Base-by-base conservation (phyloP, 2,329 filamentous ascomycete species). In the Apiospora sp. region DNA sequence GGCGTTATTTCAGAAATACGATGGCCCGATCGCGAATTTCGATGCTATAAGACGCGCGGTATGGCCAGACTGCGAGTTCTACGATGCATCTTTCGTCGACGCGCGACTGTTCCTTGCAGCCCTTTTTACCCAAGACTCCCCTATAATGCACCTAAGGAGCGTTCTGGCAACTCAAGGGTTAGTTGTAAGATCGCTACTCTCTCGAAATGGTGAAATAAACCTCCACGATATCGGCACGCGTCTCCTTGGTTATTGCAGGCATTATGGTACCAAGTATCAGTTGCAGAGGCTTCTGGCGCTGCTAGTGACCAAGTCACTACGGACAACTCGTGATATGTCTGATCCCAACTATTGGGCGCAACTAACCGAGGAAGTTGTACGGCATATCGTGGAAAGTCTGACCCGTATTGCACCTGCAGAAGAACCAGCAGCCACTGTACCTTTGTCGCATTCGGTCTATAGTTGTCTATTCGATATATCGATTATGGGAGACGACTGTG, bases 381-480 rank as follows among this genome's bases (percentile, higher is more conserved):
- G 10, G 22, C 4, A 49, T 49, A 49, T 49, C 7, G 22, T 49
- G 46, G 46, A 49, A 49, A n/a, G 19, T 8, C 46, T n/a, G 0
- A 49, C 0, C 22, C 4, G 0, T 1, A 10, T n/a, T n/a, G 1
- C 6, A 1, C 19, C 22, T 49, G 19, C 0, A 10, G 7, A 49
- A 1, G 19, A 49, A n/a, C 22, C 2, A n/a, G 2, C 8, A 6
- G 10, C 46, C 46, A n/a, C 5, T 3, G 19, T 2, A 10, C 6
- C 22, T n/a, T n/a, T 4, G 1, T 12, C 46, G 2, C 22, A 6
- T n/a, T n/a, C n/a, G 46, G 7, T 49, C 7, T n/a, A 49, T 22
- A 49, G 22, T n/a, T 49, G 19, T n/a, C 22, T 49, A 3, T 10
- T n/a, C 22, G 22, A 49, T n/a, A 49, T 49, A 49, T 49, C 46